phyloP scores from a whole-genome alignment of 148 eudicot genomes.

The Cornus controversa region DNA sequence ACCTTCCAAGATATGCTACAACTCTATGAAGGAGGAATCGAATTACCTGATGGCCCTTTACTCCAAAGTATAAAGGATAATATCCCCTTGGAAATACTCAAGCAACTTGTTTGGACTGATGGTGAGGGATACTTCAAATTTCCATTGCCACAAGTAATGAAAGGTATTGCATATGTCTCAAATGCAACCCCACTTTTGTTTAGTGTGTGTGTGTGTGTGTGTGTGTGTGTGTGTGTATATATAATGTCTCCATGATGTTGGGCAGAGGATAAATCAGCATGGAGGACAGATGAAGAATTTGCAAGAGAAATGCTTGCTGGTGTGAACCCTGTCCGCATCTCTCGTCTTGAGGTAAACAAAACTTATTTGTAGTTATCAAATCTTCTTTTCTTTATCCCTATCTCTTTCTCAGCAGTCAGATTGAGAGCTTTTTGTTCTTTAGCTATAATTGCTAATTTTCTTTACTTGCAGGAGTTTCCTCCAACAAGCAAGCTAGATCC shows the following conservation, averaged over 20 bases:
- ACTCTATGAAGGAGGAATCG: slow-evolving; percentile 50
- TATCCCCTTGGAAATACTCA: slow-evolving; percentile 54
- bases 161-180: slow-evolving; percentile 30
- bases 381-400: neutral
- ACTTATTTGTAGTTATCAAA: neutral
- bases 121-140: slow-evolving; percentile 50
- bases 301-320: slow-evolving; percentile 90
- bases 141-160: slow-evolving; percentile 55
- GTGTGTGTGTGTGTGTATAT: no score
- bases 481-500: slow-evolving; percentile 73
- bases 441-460: neutral
- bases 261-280: slow-evolving; percentile 68
- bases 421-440: neutral
- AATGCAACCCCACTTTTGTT: neutral
- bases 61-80: slow-evolving; percentile 25
- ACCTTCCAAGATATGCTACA: slow-evolving; percentile 38
- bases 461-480: slow-evolving; percentile 39
- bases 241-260: neutral
- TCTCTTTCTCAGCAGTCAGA: neutral
- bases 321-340: slow-evolving; percentile 61
- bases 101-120: slow-evolving; percentile 47
- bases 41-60: slow-evolving; percentile 32
- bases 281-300: slow-evolving; percentile 90
- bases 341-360: slow-evolving; percentile 54
- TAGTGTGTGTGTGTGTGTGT: no score